These are phyloP conservation scores for Aspergillus cejpii DNA, from an alignment of 2,329 filamentous ascomycete species.

Conservation along the genomic window DNA sequence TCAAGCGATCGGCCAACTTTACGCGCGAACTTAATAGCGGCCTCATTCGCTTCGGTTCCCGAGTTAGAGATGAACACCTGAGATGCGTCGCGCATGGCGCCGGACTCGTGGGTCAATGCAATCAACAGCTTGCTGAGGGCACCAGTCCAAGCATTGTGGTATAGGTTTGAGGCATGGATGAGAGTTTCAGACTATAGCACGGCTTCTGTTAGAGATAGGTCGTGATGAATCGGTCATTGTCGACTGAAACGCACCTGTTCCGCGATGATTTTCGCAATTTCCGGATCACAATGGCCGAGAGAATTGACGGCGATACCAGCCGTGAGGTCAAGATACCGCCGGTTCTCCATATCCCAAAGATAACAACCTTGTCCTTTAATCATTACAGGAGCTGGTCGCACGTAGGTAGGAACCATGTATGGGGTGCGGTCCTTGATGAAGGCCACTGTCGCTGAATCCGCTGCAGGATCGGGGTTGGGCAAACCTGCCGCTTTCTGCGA, in stretches of 20 bases:
- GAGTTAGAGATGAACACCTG: slow-evolving; percentile 94
- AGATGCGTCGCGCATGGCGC: slow-evolving; percentile 71
- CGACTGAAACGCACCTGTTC: slow-evolving; percentile 57
- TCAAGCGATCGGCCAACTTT: slow-evolving; percentile 77
- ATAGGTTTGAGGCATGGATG: slow-evolving; percentile 89
- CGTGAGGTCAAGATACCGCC: slow-evolving; percentile 88
- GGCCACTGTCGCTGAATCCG: slow-evolving; percentile 66
- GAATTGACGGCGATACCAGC: slow-evolving; percentile 93
- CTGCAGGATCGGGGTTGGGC: slow-evolving; percentile 64
- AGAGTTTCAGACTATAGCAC: slow-evolving; percentile 57
- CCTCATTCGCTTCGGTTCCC: slow-evolving; percentile 94
- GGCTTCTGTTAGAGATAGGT: slow-evolving; percentile 20
- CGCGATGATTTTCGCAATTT: slow-evolving; percentile 65
- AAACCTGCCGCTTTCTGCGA: slow-evolving; percentile 45
- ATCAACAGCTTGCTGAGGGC: slow-evolving; percentile 79
- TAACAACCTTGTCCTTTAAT: slow-evolving; percentile 80
- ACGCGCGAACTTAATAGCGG: slow-evolving; percentile 91
- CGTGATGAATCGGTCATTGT: slow-evolving; percentile 1
- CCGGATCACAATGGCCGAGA: slow-evolving; percentile 81
- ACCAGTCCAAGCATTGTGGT: slow-evolving; percentile 94
- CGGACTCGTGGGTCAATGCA: slow-evolving; percentile 68
- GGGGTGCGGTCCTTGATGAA: slow-evolving; percentile 69
- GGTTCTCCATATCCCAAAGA: slow-evolving; percentile 82
- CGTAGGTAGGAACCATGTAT: slow-evolving; percentile 95
- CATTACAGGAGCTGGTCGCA: slow-evolving; percentile 83